Conservation (phyloP, 305 asterid species). For the Fraxinus paxiana region DNA sequence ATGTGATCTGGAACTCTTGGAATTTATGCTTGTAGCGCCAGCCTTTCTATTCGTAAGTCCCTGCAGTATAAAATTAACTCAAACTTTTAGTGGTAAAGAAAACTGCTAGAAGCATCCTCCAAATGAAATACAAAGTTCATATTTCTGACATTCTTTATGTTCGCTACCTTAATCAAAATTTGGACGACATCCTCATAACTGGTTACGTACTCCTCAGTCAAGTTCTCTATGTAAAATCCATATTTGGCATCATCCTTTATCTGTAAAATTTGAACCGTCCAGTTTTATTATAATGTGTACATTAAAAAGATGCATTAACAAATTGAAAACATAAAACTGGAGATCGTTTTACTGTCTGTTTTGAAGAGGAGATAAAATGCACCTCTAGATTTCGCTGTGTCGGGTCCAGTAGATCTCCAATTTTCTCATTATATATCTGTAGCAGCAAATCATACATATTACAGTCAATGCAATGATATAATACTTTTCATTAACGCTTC, state of each 20-base stretch:
- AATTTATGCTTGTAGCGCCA: constrained; percentile 72
- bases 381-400: constrained; percentile 76
- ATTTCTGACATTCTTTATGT: constrained; percentile 5
- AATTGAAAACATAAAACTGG: neutral
- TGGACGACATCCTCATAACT: constrained; percentile 77
- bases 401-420: constrained; percentile 87
- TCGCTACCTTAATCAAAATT: constrained; percentile 67
- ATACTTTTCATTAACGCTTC: neutral
- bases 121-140: neutral
- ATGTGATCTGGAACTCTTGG: constrained; percentile 94
- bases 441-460: constrained; percentile 17
- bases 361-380: neutral
- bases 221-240: constrained; percentile 82
- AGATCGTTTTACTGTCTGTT: neutral
- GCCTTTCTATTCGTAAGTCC: constrained; percentile 74
- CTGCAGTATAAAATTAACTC: constrained; percentile 31
- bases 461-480: neutral
- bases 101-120: neutral
- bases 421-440: constrained; percentile 80
- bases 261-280: constrained; percentile 33
- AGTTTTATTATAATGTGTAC: neutral
- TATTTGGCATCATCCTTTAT: constrained; percentile 68
- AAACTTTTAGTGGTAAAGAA: neutral
- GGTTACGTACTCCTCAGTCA: constrained; percentile 78
- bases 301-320: neutral